These are phyloP conservation scores for Xylariaceae sp. DNA, from an alignment of 2,329 filamentous ascomycete genomes.

Conservation along the genomic window DNA sequence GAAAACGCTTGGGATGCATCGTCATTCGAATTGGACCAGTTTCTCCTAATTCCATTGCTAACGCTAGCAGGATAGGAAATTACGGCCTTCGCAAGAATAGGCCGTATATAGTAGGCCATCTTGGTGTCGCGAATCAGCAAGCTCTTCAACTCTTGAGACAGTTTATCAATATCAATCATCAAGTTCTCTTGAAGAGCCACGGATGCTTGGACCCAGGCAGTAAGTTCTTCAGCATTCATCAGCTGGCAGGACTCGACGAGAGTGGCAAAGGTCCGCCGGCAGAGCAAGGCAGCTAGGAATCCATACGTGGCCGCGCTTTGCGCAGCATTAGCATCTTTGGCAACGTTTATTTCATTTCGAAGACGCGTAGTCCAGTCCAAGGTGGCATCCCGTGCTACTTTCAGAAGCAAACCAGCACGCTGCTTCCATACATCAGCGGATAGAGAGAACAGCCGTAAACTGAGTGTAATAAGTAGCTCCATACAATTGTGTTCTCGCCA, in stretches of 20 bases:
- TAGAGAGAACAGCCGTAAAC: slow-evolving; percentile 9
- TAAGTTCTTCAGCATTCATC: slow-evolving; percentile 15
- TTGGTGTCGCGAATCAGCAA: slow-evolving; percentile 44
- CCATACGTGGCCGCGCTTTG: slow-evolving; percentile 39
- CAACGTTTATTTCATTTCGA: neutral
- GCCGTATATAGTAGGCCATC: slow-evolving; percentile 35
- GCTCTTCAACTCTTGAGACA: slow-evolving; percentile 33
- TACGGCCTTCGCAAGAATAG: slow-evolving; percentile 34
- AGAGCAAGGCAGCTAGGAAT: slow-evolving; percentile 53
- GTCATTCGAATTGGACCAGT: slow-evolving; percentile 36
- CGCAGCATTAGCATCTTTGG: slow-evolving; percentile 13
- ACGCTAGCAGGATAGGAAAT: slow-evolving; percentile 9
- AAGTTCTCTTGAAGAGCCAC: slow-evolving; percentile 42
- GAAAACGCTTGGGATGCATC: slow-evolving; percentile 22
- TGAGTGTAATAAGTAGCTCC: slow-evolving; percentile 10
- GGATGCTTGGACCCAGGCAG: slow-evolving; percentile 23
- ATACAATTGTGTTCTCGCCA: slow-evolving; percentile 51
- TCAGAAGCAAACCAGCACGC: neutral
- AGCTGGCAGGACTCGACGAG: slow-evolving; percentile 1
- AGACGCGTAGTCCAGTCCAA: slow-evolving; percentile 10
- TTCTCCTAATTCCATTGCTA: slow-evolving; percentile 31
- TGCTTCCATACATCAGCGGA: neutral
- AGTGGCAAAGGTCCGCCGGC: slow-evolving; percentile 29
- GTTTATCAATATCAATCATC: slow-evolving; percentile 31
- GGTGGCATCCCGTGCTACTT: slow-evolving; percentile 3